Evolutionary conservation across 192 early-diverging fungal genomes (phyloP), one percentile per base, ranked within the genome.

Genomic region (Phycomyces nitens): DNA sequence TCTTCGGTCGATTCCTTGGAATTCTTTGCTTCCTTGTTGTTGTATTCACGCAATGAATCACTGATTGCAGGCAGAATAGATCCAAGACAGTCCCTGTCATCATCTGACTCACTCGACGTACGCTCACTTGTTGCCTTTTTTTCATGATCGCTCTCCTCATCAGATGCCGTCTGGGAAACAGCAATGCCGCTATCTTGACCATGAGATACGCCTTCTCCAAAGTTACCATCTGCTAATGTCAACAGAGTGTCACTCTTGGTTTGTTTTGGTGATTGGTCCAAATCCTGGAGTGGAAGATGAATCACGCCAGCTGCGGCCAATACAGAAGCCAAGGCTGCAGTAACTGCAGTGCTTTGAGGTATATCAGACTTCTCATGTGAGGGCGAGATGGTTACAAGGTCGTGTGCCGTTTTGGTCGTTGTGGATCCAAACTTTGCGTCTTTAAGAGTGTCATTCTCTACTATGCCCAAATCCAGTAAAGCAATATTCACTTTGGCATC

Each of bases 31-130:
- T 34, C 29, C 7, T 34, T 14, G 15, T n/a, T 47, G 15, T 47
- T 47, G 44, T 14, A 47, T 47, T 47, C 44, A n/a, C 29, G 29
- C 3, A 47, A n/a, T 6, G 44, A 47, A 11, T 47, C 44, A 3
- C 15, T 18, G 12, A 47, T 47, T 6, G 12, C 44, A 14, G 44
- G 44, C 12, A 47, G 21, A 23, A 59, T 43, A 23, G 57, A 38
- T 16, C 57, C 57, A n/a, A 59, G 21, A 16, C 40, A 43, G 15
- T 59, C 57, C 41, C 40, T 29, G 41, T 59, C 57, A 44, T 59
- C 22, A 14, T 54, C 53, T 0, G 44, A 47, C 2, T 47, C 44
- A 47, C 44, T 47, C 44, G 44, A n/a, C 1, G 15, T 47, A 47
- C 44, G 15, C 44, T 47, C 44, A 3, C 18, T 47, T 47, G 12